Evolutionary conservation across 441 rosid species (phyloP), one percentile per base, ranked within the genome.

Genomic region (Daphne laureola): DNA sequence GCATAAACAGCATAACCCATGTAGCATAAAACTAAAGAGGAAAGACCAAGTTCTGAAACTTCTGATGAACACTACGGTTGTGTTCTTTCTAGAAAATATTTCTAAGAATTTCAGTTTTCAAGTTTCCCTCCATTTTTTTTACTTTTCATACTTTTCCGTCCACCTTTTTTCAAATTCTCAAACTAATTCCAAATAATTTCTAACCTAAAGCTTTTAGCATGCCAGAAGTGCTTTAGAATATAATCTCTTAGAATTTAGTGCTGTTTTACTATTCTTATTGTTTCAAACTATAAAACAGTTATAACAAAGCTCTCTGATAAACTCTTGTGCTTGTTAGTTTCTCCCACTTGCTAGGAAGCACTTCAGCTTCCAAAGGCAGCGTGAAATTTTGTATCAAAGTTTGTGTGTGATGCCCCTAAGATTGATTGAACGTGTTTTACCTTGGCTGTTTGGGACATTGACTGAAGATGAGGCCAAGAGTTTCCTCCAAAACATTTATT

Each of bases 321-420:
- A 58, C 59, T 71, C 58, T 51, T 77, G 25, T 73, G 58, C 65
- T 55, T 61, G 46, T 65, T 67, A 85, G 93, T 86, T 85, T 64
- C 82, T 85, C 58, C 89, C 93, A 14, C 80, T 82, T 61, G 89
- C 82, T 26, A 73, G 79, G 54, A 78, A 76, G 70, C 81, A 73
- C 47, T 82, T 82, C 62, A 82, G 79, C 77, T 66, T 67, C 63
- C 75, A 75, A 61, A 73, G 73, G 54, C 93, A 84, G 75, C 86
- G 69, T 43, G 87, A 85, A 67, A 73, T 85, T 63, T 73, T 82
- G 63, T 85, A 82, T 66, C 84, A 80, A 65, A 85, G 86, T 77
- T 51, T 85, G 64, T 85, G 89, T 38, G 59, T 80, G 55, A 85
- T 85, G 93, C 93, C 93, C 17, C 66, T 85, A 74, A 82, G 82